Base-by-base conservation (phyloP, 1,284 basidiomycete species). In the Spongispora temasekensis region DNA sequence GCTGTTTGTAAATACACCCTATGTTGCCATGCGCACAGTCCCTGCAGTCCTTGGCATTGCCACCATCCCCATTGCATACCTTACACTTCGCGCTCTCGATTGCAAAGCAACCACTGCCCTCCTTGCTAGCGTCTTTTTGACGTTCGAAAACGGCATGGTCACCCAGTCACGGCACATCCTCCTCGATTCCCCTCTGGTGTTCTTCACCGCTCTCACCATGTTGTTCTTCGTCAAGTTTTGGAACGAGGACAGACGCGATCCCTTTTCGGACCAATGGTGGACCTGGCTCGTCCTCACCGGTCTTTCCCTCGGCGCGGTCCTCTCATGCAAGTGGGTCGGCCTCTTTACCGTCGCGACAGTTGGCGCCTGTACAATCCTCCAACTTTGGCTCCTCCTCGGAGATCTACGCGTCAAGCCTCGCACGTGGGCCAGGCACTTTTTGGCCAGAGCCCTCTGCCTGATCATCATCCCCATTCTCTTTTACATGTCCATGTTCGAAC, bases 301-400 rank as follows among this genome's bases (percentile, higher is more conserved):
- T 37, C 79, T 95, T 21, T 87, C 89, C 0, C 87, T 99, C 21
- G 97, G 97, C 48, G 94, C 95, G 2, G 95, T 97, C 42, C 86
- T 92, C 50, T 93, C 89, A 70, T 95, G 93, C 79, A 99, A 99
- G 77, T 99, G 97, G 97, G 97, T 99, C 56, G 97, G 97, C 8
- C 81, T 99, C 34, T 98, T 99, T 78, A 99, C 96, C n/a, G 95
- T 99, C 67, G 95, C 96, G 8, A 97, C 96, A 5, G 79, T 99
- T 58, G 97, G 97, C 17, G 71, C 93, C 28, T 88, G 88, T 65
- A 97, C 95, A 2, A 70, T 99, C 46, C 79, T 85, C 44, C 97
- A 97, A 71, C 82, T 99, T 2, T 99, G 97, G 97, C 75, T 82
- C 30, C 84, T 97, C 21, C 85, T 99, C 8, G 97, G 96, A 9